phyloP scores from a whole-genome alignment of 768 basidiomycete species.

The Pleurotus citrinopileatus region DNA sequence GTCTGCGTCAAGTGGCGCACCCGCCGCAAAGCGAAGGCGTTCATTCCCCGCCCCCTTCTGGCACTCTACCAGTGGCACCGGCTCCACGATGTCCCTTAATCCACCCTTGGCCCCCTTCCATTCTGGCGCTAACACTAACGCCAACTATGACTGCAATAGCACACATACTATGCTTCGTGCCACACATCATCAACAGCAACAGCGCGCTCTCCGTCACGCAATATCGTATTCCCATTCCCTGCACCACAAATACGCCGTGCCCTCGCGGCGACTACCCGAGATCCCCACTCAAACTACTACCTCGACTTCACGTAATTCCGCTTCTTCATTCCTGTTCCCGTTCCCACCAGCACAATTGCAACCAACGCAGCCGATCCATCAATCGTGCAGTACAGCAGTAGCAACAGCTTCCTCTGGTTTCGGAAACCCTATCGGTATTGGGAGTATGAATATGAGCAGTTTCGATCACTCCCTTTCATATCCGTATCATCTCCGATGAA shows the following conservation, averaged over 20 bases:
- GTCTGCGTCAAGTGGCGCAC: constrained; percentile 2
- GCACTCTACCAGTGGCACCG: background rate
- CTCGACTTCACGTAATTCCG: background rate
- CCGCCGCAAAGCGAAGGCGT: constrained; percentile 5
- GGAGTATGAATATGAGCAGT: background rate
- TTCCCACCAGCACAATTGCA: background rate
- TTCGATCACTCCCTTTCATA: background rate
- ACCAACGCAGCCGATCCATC: background rate
- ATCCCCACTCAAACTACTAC: background rate
- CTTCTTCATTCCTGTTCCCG: background rate
- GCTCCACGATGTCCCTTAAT: background rate
- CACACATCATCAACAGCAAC: constrained; percentile 1
- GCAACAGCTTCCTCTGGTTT: background rate
- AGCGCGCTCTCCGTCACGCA: constrained; percentile 4
- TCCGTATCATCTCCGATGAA: background rate
- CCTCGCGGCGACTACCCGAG: background rate
- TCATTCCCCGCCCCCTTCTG: constrained; percentile 7
- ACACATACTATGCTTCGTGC: background rate
- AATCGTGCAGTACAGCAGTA: background rate
- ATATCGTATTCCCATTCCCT: constrained; percentile 8
- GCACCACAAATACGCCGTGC: background rate
- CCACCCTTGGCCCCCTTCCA: background rate
- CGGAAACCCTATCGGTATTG: background rate
- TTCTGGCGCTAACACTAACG: background rate
- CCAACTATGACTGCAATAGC: background rate